These are phyloP conservation scores for Clarireedia paspali DNA, from an alignment of 2,329 filamentous ascomycete species.

Conservation along the genomic window DNA sequence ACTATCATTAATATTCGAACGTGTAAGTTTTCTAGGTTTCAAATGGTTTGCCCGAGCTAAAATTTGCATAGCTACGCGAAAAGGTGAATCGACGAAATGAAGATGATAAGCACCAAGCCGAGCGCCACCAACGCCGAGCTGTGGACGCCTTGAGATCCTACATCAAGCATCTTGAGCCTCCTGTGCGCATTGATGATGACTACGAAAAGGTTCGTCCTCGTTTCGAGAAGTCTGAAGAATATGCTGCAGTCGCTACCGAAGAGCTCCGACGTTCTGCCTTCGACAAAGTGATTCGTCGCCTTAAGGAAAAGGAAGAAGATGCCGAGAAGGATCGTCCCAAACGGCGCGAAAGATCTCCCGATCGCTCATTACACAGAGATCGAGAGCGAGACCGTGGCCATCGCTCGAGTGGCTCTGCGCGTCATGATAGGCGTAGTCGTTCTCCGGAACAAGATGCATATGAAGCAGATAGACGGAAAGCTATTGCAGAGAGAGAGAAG, in stretches of 20 bases:
- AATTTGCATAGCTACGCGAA: conserved; percentile 58
- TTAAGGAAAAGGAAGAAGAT: conserved; percentile 89
- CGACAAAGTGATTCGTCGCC: conserved; percentile 81
- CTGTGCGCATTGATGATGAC: conserved; percentile 67
- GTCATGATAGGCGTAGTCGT: conserved; percentile 61
- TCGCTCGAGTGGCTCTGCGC: conserved; percentile 42
- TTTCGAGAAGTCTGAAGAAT: conserved; percentile 76
- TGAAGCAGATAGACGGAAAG: conserved; percentile 89
- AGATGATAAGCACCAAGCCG: conserved; percentile 73
- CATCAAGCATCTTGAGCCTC: conserved; percentile 86
- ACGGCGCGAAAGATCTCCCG: conserved; percentile 48
- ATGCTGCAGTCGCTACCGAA: conserved; percentile 72
- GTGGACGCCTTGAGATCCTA: conserved; percentile 77
- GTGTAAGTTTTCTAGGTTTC: conserved; percentile 41
- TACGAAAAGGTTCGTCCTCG: conserved; percentile 83
- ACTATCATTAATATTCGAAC: conserved; percentile 74
- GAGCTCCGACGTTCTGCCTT: conserved; percentile 78
- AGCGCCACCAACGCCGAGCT: conserved; percentile 78
- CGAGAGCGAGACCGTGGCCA: conserved; percentile 57
- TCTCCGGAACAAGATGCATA: conserved; percentile 91
- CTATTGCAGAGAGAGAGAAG: conserved; percentile 87
- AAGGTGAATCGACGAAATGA: conserved; percentile 77
- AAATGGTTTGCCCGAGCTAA: conserved; percentile 19
- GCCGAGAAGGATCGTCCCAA: conserved; percentile 57
- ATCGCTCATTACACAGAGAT: conserved; percentile 34